These are phyloP conservation scores for Acer negundo DNA, from an alignment of 345 rosid species.

Conservation along the genomic window DNA sequence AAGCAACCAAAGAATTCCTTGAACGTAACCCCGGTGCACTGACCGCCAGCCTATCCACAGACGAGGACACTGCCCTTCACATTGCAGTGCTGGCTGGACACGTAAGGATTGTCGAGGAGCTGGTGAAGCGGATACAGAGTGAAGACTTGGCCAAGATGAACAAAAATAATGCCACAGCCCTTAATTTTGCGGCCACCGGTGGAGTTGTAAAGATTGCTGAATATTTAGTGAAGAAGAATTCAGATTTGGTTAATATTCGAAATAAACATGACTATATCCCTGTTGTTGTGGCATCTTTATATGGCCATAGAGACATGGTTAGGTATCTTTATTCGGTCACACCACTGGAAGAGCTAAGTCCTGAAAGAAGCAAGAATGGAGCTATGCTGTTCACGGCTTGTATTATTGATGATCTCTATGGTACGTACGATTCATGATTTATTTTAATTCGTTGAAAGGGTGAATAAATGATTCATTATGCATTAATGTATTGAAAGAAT, in stretches of 20 bases:
- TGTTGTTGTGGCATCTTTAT: conserved; percentile 62
- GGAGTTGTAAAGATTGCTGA: conserved; percentile 60
- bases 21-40: conserved; percentile 35
- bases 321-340: conserved; percentile 54
- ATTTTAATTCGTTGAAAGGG: neutral
- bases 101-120: conserved; percentile 53
- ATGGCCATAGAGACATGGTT: conserved; percentile 63
- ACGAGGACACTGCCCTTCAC: conserved; percentile 68
- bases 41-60: conserved; percentile 35
- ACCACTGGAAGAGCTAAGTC: conserved; percentile 47
- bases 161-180: conserved; percentile 57
- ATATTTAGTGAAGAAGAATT: conserved; percentile 46
- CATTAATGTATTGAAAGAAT: too few relatives aligned
- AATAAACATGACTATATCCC: conserved; percentile 53
- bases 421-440: conserved; percentile 26
- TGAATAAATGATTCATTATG: too few relatives aligned
- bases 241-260: conserved; percentile 40
- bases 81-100: conserved; percentile 70
- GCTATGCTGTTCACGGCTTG: conserved; percentile 65
- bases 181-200: conserved; percentile 70
- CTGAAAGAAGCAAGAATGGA: conserved; percentile 30
- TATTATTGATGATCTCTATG: conserved; percentile 58
- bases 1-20: conserved; percentile 45
- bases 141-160: conserved; percentile 34
- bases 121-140: conserved; percentile 29